phyloP scores from a whole-genome alignment of 73 alveolate species.

The Paramecium pentaurelia region DNA sequence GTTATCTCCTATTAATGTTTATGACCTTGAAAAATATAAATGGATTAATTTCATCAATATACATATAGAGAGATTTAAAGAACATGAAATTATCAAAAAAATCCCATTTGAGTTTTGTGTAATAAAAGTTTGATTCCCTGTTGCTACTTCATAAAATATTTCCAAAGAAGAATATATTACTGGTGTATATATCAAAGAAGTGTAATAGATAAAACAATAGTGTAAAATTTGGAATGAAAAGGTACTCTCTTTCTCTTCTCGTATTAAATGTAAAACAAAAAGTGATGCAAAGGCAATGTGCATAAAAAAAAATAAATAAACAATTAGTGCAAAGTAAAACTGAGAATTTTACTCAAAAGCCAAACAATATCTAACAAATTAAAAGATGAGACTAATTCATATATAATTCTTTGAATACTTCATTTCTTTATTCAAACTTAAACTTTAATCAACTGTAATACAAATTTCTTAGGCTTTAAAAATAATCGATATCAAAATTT shows the following conservation, averaged over 20 bases:
- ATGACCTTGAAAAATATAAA: background rate
- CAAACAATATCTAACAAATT: background rate
- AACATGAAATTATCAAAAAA: background rate
- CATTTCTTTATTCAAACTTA: background rate
- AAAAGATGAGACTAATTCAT: background rate
- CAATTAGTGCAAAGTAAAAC: background rate
- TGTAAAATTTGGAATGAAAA: background rate
- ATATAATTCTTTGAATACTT: background rate
- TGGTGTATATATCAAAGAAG: background rate
- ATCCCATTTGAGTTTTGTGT: background rate
- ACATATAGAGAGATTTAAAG: background rate
- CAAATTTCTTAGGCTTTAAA: background rate
- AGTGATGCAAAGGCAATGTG: background rate
- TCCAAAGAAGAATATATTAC: background rate
- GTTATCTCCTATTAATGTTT: background rate
- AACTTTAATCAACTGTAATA: background rate
- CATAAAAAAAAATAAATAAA: background rate
- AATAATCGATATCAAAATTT: background rate
- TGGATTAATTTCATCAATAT: background rate
- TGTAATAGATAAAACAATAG: background rate
- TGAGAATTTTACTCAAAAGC: background rate
- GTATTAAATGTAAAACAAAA: background rate
- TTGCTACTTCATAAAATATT: background rate
- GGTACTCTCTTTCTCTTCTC: background rate
- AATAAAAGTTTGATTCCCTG: background rate